phyloP scores from a whole-genome alignment of 352 stramenopile species.

The Thraustochytrium sp. region DNA sequence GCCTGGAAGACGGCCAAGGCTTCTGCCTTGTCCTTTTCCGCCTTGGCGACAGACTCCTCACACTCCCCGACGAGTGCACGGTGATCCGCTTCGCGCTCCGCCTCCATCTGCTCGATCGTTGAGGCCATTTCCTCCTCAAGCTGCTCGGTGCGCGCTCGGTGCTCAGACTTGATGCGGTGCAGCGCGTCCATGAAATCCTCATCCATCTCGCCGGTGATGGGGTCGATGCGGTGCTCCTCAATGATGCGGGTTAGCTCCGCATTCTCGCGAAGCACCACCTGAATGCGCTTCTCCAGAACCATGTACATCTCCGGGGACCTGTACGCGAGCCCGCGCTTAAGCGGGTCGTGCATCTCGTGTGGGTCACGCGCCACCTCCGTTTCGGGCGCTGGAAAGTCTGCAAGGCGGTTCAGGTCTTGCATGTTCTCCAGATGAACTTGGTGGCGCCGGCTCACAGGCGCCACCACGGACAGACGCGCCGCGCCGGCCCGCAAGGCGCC shows the following conservation, averaged over 20 bases:
- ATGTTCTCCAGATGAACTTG: slow-evolving; percentile 41
- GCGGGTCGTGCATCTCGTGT: slow-evolving; percentile 11
- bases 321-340: slow-evolving; percentile 31
- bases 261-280: slow-evolving; percentile 34
- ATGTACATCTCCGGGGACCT: slow-evolving; percentile 39
- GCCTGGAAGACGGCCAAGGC: neutral
- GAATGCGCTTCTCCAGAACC: slow-evolving; percentile 21
- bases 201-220: slow-evolving; percentile 36
- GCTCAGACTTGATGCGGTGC: slow-evolving; percentile 36
- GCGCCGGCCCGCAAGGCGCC: neutral
- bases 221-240: slow-evolving; percentile 41
- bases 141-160: neutral
- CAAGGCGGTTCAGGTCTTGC: neutral
- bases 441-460: neutral
- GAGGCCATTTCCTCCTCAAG: neutral
- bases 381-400: neutral
- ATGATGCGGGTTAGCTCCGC: slow-evolving; percentile 36
- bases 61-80: neutral
- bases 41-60: neutral
- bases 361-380: slow-evolving; percentile 18
- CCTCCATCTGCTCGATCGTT: neutral
- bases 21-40: slow-evolving; percentile 6
- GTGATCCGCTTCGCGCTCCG: neutral
- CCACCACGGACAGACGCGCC: neutral
- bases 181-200: slow-evolving; percentile 35